A percentile compares a stretch with the other conserved stretches of the same genome.
phyloP scores from a whole-genome alignment of 2,329 filamentous ascomycete genomes.

The Xylaria sp. region DNA sequence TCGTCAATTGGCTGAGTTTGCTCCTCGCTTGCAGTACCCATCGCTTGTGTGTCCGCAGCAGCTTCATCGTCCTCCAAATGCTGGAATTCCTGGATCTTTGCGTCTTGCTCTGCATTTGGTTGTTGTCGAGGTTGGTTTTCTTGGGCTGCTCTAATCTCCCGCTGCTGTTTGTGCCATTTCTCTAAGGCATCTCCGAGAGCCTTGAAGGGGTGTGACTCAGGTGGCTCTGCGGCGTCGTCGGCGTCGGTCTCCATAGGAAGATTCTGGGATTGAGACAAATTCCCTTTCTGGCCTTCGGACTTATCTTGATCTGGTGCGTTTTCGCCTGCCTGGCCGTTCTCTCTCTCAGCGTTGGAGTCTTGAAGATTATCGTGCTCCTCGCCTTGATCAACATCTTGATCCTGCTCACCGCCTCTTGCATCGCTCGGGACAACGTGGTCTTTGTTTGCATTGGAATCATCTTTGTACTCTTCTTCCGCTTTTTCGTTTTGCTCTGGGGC shows the following conservation, averaged over 20 bases:
- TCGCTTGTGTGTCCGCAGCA: slow-evolving; percentile 86
- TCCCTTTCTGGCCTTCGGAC: slow-evolving; percentile 71
- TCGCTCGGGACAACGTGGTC: slow-evolving; percentile 74
- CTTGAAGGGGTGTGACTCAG: slow-evolving; percentile 80
- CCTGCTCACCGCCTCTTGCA: slow-evolving; percentile 71
- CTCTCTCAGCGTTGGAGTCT: slow-evolving; percentile 70
- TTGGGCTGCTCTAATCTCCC: slow-evolving; percentile 77
- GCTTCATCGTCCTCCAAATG: slow-evolving; percentile 88
- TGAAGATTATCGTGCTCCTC: slow-evolving; percentile 71
- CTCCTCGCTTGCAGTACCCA: slow-evolving; percentile 89
- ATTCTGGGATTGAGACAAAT: slow-evolving; percentile 61
- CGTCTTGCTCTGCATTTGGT: slow-evolving; percentile 60
- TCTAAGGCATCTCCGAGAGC: slow-evolving; percentile 94
- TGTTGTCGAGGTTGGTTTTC: slow-evolving; percentile 65
- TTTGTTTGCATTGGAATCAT: slow-evolving; percentile 63
- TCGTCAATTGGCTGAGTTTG: slow-evolving; percentile 88
- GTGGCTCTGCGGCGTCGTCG: slow-evolving; percentile 55
- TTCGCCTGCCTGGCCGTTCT: slow-evolving; percentile 74
- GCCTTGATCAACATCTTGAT: slow-evolving; percentile 71
- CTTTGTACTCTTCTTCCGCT: slow-evolving; percentile 46
- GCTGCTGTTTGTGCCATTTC: slow-evolving; percentile 89
- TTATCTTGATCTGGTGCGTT: slow-evolving; percentile 72
- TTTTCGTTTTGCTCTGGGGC: slow-evolving; percentile 50
- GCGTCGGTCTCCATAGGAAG: slow-evolving; percentile 57
- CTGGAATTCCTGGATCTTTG: slow-evolving; percentile 86